phyloP scores from a whole-genome alignment of 2,329 filamentous ascomycete species.

The Colletotrichum nymphaeae region DNA sequence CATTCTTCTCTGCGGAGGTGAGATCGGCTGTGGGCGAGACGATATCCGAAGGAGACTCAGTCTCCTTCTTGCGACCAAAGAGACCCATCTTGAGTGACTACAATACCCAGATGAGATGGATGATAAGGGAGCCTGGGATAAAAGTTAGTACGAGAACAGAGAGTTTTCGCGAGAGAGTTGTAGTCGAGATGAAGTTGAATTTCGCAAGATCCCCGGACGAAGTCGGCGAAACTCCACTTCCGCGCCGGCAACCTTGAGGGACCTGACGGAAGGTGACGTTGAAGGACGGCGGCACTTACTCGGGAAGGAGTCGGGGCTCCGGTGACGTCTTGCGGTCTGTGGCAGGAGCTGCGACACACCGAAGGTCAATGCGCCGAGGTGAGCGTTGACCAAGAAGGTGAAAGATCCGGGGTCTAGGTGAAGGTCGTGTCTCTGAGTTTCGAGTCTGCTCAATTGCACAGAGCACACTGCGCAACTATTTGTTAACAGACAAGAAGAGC shows the following conservation, averaged over 20 bases:
- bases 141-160: neutral
- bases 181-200: neutral
- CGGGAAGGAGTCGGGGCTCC: neutral
- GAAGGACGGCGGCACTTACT: neutral
- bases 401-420: neutral
- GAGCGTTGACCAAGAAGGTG: neutral
- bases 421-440: neutral
- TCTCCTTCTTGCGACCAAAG: conserved; percentile 16
- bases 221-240: neutral
- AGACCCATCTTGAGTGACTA: conserved; percentile 6
- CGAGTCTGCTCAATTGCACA: neutral
- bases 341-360: neutral
- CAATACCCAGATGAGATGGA: neutral
- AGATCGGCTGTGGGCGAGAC: neutral
- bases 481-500: neutral
- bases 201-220: neutral
- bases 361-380: conserved; percentile 5
- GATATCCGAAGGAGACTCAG: conserved; percentile 7
- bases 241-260: neutral
- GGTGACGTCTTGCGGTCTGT: neutral
- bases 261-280: neutral
- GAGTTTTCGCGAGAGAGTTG: too few relatives aligned
- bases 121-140: neutral
- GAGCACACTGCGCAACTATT: neutral
- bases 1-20: conserved; percentile 11